Conservation (phyloP, 257 asterid genomes). For the Solanum verrucosum region DNA sequence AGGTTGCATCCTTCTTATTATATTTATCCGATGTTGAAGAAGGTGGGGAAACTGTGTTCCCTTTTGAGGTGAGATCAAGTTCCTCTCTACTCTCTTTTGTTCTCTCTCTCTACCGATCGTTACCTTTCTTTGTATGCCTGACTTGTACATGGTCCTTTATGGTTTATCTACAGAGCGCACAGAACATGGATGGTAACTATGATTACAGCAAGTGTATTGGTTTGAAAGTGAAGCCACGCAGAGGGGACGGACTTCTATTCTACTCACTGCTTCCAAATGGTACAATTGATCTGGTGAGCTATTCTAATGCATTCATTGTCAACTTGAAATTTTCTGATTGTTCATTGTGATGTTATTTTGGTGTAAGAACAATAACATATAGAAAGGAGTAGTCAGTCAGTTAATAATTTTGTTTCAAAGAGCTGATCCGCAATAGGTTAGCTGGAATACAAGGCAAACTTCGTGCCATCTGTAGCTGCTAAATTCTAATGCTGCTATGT, state of each 20-base stretch:
- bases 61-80: constrained; percentile 54
- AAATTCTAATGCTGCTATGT: not conserved
- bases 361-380: not conserved
- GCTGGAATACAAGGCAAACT: not conserved
- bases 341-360: not conserved
- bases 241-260: constrained; percentile 93
- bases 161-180: constrained; percentile 45
- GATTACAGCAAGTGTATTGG: constrained; percentile 67
- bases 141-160: not conserved
- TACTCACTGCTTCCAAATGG: constrained; percentile 79
- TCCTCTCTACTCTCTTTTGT: not conserved
- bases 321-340: not conserved
- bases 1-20: constrained; percentile 90
- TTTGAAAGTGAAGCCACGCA: constrained; percentile 76
- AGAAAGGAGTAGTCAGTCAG: not conserved
- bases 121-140: not conserved
- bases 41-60: constrained; percentile 98
- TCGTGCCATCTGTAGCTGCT: not conserved
- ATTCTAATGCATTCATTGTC: not conserved
- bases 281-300: constrained; percentile 78
- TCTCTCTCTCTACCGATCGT: not conserved
- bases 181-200: constrained; percentile 54
- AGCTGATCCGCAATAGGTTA: not conserved
- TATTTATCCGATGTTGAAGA: constrained; percentile 91
- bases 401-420: not conserved